Conservation (phyloP, 805 yeast species). For the Starmerella sp. region DNA sequence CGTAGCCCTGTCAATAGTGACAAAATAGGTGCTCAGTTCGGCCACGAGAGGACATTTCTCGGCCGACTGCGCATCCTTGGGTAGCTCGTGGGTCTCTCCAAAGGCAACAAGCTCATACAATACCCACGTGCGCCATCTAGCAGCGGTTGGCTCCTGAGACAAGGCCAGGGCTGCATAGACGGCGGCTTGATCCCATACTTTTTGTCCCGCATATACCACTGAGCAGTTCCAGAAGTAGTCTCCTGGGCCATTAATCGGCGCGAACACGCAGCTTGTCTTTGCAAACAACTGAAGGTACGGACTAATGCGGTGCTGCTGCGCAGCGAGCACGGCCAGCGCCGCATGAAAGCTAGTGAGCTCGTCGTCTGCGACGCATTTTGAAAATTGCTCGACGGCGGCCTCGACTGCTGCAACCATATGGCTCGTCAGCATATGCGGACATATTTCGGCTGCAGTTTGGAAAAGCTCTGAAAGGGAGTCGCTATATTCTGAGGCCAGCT, state of each 20-base stretch:
- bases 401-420: not conserved
- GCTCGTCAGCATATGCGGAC: not conserved
- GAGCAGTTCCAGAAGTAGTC: constrained; percentile 6
- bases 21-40: not conserved
- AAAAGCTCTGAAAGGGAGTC: not conserved
- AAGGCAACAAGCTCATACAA: constrained; percentile 12
- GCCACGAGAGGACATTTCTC: not conserved
- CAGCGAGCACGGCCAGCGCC: constrained; percentile 1
- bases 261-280: not conserved
- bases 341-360: constrained; percentile 5
- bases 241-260: not conserved
- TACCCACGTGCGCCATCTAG: not conserved
- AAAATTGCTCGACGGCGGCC: not conserved
- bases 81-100: constrained; percentile 1
- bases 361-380: not conserved
- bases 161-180: constrained; percentile 13
- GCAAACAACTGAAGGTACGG: not conserved
- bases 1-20: not conserved
- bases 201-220: not conserved
- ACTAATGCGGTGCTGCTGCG: not conserved
- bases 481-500: not conserved
- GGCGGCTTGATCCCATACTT: constrained; percentile 10
- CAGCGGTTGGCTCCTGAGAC: not conserved
- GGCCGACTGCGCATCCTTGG: not conserved
- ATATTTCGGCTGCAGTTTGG: not conserved